A percentile compares a stretch with the other conserved stretches of the same genome.
These are phyloP conservation scores for Diaporthe velutina DNA, from an alignment of 2,329 filamentous ascomycete genomes.

Conservation along the genomic window DNA sequence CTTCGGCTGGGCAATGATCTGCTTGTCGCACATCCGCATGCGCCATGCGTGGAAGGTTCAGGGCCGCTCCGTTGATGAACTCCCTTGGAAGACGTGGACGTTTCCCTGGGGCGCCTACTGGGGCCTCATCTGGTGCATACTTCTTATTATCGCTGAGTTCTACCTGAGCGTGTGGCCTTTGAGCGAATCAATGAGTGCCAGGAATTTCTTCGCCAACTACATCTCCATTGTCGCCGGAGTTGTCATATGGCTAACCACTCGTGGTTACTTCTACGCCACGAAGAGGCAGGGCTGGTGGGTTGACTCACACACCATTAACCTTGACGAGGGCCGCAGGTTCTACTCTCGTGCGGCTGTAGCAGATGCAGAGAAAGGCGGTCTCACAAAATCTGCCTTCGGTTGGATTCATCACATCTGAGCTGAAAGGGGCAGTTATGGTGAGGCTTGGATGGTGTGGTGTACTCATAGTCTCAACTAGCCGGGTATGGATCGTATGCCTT, in stretches of 20 bases:
- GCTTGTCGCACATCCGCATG: conserved; percentile 57
- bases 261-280: conserved; percentile 53
- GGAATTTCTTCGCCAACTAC: conserved; percentile 61
- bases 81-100: conserved; percentile 58
- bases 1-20: conserved; percentile 59
- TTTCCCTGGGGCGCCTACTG: conserved; percentile 58
- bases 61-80: conserved; percentile 50
- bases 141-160: conserved; percentile 61
- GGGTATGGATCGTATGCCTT: neutral
- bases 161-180: conserved; percentile 62
- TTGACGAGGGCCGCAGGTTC: conserved; percentile 47
- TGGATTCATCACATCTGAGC: conserved; percentile 32
- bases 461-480: neutral
- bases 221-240: conserved; percentile 58
- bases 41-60: conserved; percentile 56
- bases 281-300: conserved; percentile 47
- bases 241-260: conserved; percentile 55
- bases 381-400: conserved; percentile 41
- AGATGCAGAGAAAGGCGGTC: conserved; percentile 29
- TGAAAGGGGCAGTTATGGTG: neutral
- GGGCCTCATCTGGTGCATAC: conserved; percentile 57
- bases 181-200: conserved; percentile 47
- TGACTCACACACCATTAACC: conserved; percentile 49
- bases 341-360: conserved; percentile 33
- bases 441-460: too few relatives aligned